These are phyloP conservation scores for Salvia splendens DNA, from an alignment of 257 asterid species.

Conservation along the genomic window DNA sequence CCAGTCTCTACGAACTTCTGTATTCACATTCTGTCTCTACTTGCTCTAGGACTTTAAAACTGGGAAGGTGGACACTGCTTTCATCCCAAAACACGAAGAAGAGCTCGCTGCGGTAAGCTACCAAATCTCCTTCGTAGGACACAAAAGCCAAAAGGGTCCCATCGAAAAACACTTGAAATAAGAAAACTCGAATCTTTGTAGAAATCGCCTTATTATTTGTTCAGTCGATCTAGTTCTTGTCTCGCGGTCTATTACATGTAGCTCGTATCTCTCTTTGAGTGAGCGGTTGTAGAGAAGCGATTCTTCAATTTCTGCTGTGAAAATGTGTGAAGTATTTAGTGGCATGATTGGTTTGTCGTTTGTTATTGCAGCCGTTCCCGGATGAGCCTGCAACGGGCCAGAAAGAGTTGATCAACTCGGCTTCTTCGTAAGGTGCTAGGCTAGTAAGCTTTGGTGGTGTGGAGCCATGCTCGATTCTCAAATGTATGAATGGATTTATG, in stretches of 20 bases:
- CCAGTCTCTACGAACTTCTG: not conserved
- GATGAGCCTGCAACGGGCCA: slow-evolving; percentile 28
- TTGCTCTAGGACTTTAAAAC: slow-evolving; percentile 74
- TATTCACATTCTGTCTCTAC: slow-evolving; percentile 3
- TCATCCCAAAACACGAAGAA: slow-evolving; percentile 93
- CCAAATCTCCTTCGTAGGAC: slow-evolving; percentile 1
- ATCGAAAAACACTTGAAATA: not conserved
- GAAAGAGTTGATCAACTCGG: slow-evolving; percentile 47
- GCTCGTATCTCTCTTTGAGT: no score
- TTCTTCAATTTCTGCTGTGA: no score
- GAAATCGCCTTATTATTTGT: no score
- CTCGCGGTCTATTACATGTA: no score
- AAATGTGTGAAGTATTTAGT: not conserved
- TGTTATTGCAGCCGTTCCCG: slow-evolving; percentile 55
- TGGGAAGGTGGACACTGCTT: slow-evolving; percentile 95
- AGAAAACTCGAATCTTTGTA: no score
- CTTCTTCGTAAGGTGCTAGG: not conserved
- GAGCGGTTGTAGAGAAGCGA: no score
- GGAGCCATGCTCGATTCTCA: slow-evolving; percentile 22
- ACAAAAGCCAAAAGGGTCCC: not conserved
- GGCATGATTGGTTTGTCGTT: slow-evolving; percentile 1
- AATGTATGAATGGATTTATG: slow-evolving; percentile 21
- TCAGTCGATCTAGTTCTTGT: no score
- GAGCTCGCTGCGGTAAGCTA: slow-evolving; percentile 89
- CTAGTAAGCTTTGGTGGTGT: not conserved